Conservation (phyloP, 805 yeast species). For the Wickerhamomyces alni region DNA sequence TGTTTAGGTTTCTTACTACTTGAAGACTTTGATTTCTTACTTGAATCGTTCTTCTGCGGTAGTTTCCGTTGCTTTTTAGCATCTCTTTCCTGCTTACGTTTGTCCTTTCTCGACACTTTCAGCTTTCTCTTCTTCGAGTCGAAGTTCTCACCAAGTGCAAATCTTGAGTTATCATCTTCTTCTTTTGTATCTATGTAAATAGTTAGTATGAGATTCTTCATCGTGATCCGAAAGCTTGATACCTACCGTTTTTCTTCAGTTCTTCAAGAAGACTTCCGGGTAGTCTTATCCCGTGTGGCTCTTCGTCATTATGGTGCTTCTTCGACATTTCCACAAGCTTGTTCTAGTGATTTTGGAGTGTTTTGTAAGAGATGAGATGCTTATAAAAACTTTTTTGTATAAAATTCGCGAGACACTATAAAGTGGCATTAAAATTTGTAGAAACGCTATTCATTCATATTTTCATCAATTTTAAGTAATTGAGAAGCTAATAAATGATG, state of each 20-base stretch:
- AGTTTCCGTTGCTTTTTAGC: constrained; percentile 26
- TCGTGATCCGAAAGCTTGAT: too few relatives aligned
- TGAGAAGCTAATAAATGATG: too few relatives aligned
- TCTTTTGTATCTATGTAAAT: neutral
- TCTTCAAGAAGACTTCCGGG: constrained; percentile 53
- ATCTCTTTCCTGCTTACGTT: constrained; percentile 33
- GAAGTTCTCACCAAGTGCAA: constrained; percentile 18
- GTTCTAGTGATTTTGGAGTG: neutral
- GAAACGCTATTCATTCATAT: too few relatives aligned
- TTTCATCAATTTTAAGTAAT: too few relatives aligned
- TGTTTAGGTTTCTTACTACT: constrained; percentile 23
- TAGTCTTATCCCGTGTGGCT: constrained; percentile 42
- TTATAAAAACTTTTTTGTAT: too few relatives aligned
- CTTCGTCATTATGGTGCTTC: constrained; percentile 9
- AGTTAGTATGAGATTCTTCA: constrained; percentile 7
- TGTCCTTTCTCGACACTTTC: constrained; percentile 34
- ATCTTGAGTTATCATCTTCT: constrained; percentile 36
- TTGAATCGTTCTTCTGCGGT: constrained; percentile 12
- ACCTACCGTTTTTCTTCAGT: constrained; percentile 28
- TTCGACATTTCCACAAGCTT: constrained; percentile 10
- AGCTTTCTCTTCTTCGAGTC: constrained; percentile 29
- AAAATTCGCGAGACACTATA: too few relatives aligned
- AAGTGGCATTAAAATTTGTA: too few relatives aligned
- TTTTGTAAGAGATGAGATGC: neutral
- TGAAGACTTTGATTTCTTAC: constrained; percentile 26